phyloP scores from a whole-genome alignment of 2,329 filamentous ascomycete genomes.

The Colletotrichum gigasporum region DNA sequence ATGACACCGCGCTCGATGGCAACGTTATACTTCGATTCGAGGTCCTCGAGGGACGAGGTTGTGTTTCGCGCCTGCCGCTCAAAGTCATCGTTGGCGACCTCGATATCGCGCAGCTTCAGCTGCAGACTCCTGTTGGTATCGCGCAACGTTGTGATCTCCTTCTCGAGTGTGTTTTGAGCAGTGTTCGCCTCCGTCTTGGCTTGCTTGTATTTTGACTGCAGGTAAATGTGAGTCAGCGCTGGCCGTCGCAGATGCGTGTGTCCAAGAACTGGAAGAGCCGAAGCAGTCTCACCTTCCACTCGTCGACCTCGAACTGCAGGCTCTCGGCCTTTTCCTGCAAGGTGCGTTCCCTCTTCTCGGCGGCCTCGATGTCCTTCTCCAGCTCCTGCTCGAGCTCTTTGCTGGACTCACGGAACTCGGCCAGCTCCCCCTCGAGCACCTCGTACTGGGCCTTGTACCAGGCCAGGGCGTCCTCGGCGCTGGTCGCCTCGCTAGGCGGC shows the following conservation, averaged over 20 bases:
- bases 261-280: not conserved
- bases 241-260: not conserved
- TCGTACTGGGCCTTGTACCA: conserved; percentile 99
- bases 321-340: conserved; percentile 88
- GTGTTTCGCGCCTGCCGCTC: conserved; percentile 96
- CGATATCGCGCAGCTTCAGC: conserved; percentile 88
- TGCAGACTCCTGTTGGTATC: conserved; percentile 85
- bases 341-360: conserved; percentile 89
- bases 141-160: conserved; percentile 92
- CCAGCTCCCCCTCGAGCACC: conserved; percentile 87
- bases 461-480: conserved; percentile 78
- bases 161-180: conserved; percentile 88
- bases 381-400: conserved; percentile 93
- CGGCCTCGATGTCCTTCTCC: conserved; percentile 94
- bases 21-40: conserved; percentile 97
- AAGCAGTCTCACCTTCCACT: conserved; percentile 82
- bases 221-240: conserved; percentile 24
- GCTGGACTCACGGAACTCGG: conserved; percentile 93
- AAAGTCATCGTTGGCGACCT: conserved; percentile 98
- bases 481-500: conserved; percentile 64
- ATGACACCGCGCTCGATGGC: conserved; percentile 91
- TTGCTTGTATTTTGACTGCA: conserved; percentile 92
- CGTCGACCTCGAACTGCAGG: conserved; percentile 88
- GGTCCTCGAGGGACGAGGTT: conserved; percentile 92
- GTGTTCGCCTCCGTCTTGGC: conserved; percentile 87